phyloP scores from a whole-genome alignment of 2,329 filamentous ascomycete genomes.

The Penicillium corylophilum region DNA sequence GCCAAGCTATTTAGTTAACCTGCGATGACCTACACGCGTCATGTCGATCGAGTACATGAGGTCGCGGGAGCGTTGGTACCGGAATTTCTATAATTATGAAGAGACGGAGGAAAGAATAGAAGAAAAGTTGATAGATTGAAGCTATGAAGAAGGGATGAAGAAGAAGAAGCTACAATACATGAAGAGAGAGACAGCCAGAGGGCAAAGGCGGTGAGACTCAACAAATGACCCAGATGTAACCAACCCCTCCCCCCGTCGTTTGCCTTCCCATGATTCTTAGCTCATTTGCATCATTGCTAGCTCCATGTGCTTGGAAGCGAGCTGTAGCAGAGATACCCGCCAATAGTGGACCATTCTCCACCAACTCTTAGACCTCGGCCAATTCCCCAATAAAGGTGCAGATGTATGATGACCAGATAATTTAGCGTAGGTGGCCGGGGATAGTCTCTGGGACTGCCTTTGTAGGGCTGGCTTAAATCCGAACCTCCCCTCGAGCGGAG shows the following conservation, averaged over 20 bases:
- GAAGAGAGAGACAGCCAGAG: too few species aligned
- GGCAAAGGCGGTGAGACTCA: too few species aligned
- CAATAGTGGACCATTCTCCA: neutral
- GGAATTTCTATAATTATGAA: conserved; percentile 1
- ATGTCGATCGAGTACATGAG: neutral
- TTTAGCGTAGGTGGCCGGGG: neutral
- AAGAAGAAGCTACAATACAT: too few species aligned
- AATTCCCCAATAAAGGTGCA: neutral
- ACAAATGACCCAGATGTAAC: neutral
- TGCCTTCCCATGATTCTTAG: neutral
- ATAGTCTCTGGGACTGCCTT: neutral
- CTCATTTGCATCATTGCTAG: neutral
- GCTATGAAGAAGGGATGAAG: too few species aligned
- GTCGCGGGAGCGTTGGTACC: neutral
- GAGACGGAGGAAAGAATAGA: too few species aligned
- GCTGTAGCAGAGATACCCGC: neutral
- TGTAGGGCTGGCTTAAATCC: conserved; percentile 1
- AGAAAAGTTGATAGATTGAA: too few species aligned
- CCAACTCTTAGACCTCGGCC: neutral
- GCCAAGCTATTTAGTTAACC: neutral
- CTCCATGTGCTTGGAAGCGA: neutral
- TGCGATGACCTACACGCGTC: neutral
- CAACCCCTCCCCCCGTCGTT: neutral
- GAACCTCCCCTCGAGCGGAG: conserved; percentile 4
- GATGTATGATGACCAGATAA: neutral